phyloP scores from a whole-genome alignment of 1,284 basidiomycete species.

The Farysia itapuensis region DNA sequence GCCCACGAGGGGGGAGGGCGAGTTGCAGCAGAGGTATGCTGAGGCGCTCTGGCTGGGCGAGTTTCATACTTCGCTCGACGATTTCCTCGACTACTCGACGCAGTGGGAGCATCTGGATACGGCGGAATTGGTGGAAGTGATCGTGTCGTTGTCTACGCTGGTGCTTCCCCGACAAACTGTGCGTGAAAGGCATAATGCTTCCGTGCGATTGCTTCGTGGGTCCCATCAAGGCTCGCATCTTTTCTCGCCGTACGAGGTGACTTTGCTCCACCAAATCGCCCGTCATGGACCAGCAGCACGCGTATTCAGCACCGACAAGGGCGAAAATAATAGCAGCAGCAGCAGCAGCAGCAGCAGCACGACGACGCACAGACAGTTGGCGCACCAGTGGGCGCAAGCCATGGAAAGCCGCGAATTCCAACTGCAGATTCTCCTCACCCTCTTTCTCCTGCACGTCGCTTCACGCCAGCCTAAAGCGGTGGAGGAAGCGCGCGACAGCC shows the following conservation, averaged over 20 bases:
- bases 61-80: slow-evolving; percentile 18
- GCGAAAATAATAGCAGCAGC: not conserved
- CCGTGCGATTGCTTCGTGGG: too few species aligned
- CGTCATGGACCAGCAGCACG: not conserved
- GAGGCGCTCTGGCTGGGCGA: slow-evolving; percentile 35
- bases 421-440: slow-evolving; percentile 28
- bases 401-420: slow-evolving; percentile 41
- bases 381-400: slow-evolving; percentile 12
- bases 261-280: not conserved
- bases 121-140: too few species aligned
- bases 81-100: slow-evolving; percentile 13
- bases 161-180: too few species aligned
- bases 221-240: too few species aligned
- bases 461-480: slow-evolving; percentile 28
- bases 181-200: too few species aligned
- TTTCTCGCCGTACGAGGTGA: not conserved
- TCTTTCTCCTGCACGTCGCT: slow-evolving; percentile 21
- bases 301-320: not conserved
- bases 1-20: not conserved
- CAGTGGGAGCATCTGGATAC: not conserved
- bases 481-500: slow-evolving; percentile 4
- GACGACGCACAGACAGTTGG: not conserved
- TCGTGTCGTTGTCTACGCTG: not conserved
- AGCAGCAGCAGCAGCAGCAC: not conserved
- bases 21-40: slow-evolving; percentile 8